Evolutionary conservation across 2,329 filamentous ascomycete genomes (phyloP).

Genomic region (Aspergillus sp.): DNA sequence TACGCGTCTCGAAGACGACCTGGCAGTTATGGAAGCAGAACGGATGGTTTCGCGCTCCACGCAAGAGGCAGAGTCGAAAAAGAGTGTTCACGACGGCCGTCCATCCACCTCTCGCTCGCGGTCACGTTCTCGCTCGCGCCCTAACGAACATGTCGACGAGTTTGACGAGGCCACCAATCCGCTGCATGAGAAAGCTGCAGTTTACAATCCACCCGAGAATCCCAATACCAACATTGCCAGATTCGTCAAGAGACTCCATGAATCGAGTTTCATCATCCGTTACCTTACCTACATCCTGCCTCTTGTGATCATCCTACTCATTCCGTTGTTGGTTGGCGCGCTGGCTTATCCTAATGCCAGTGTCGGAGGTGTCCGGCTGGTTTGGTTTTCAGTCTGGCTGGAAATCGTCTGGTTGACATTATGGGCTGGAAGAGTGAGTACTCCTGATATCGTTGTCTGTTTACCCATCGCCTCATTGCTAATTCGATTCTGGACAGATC

Average conservation of each 20-base stretch:
- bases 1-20: constrained; percentile 64
- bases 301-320: constrained; percentile 63
- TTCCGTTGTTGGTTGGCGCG: constrained; percentile 67
- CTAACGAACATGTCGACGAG: constrained; percentile 62
- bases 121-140: constrained; percentile 56
- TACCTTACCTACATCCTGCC: constrained; percentile 73
- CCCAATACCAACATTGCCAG: constrained; percentile 63
- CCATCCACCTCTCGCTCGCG: constrained; percentile 54
- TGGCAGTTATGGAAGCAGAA: constrained; percentile 66
- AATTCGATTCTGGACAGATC: constrained; percentile 43
- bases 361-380: constrained; percentile 72
- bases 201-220: constrained; percentile 66
- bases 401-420: constrained; percentile 90
- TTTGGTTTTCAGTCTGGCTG: constrained; percentile 96
- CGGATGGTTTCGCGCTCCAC: constrained; percentile 54
- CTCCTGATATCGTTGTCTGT: neutral
- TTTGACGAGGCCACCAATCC: constrained; percentile 69
- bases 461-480: neutral
- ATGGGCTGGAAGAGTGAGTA: constrained; percentile 68
- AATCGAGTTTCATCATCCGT: constrained; percentile 65
- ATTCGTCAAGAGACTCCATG: constrained; percentile 65
- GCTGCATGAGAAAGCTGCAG: constrained; percentile 64
- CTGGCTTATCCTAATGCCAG: constrained; percentile 61
- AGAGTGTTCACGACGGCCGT: constrained; percentile 38
- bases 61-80: constrained; percentile 28